Percentiles rank a stretch among this genome's conserved stretches.
These are phyloP conservation scores for Kazachstania sp. DNA, from an alignment of 1,139 yeast genomes.

Conservation along the genomic window DNA sequence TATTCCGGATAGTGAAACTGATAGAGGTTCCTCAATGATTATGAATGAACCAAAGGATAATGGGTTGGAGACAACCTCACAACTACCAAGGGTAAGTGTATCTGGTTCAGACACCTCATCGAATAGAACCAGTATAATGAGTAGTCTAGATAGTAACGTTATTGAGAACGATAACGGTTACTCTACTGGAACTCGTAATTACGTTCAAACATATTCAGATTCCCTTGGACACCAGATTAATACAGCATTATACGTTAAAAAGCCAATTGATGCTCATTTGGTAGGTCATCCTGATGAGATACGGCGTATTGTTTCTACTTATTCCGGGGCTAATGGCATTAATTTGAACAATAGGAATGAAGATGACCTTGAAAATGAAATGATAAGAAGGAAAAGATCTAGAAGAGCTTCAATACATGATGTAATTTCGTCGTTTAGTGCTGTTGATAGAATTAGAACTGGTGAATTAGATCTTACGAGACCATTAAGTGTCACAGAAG, in stretches of 20 bases:
- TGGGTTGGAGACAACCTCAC: neutral
- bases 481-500: constrained; percentile 25
- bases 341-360: neutral
- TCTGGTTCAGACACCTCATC: neutral
- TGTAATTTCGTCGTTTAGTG: constrained; percentile 52
- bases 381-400: constrained; percentile 3
- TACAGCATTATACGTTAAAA: neutral
- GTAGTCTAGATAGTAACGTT: constrained; percentile 6
- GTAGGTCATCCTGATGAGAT: neutral
- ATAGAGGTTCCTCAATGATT: neutral
- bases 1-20: neutral
- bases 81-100: neutral
- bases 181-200: neutral
- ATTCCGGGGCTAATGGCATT: constrained; percentile 8
- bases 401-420: constrained; percentile 42
- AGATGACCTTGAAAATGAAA: neutral
- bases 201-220: neutral
- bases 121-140: constrained; percentile 3
- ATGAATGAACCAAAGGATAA: neutral
- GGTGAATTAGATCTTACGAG: constrained; percentile 25
- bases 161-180: neutral
- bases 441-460: constrained; percentile 27
- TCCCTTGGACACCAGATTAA: neutral
- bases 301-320: constrained; percentile 1
- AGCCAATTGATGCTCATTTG: constrained; percentile 2